Evolutionary conservation across 1,139 yeast genomes (phyloP), one percentile per base, ranked within the genome.

Genomic region (Entelexis paramagnoliae): DNA sequence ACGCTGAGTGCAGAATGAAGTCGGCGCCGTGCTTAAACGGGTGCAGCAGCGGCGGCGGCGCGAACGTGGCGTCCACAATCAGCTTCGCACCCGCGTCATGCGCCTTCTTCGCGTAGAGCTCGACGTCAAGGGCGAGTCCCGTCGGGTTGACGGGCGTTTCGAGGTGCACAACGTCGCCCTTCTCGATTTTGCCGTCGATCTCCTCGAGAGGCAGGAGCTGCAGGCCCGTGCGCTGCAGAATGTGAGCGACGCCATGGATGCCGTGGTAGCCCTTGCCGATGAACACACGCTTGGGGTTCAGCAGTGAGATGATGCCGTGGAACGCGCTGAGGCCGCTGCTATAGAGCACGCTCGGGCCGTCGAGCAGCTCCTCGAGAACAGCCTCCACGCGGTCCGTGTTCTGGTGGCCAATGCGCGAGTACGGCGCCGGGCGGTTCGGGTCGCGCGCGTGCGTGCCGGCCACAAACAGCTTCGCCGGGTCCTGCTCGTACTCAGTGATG

Each of bases 141-240:
- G 75, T 77, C 19, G 96, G 96, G 65, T 89, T 89, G 53, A 86
- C 79, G 0, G 96, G 96, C 0, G 94, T 80, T 67, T 88, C 96
- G 46, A 88, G 64, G 64, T 87, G 95, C 38, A 88, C 75, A 39
- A 88, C 68, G 64, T 88, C 96, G 28, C 95, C 96, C 36, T 68
- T 59, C 22, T 74, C 69, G 51, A 83, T 70, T 29, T 76, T 69
- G 45, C 71, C 67, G 51, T 79, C 80, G 28, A 77, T 78, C 6
- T 72, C 75, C 16, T 74, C 73, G 32, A 83, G 69, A 0, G 73
- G 65, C 48, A 78, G 70, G 49, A 76, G 72, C 58, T 81, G 72
- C 50, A 81, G 64, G 1, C 81, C 83, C 58, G 81, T 76, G 58
- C 95, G 74, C 5, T 77, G 67, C 61, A 83, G 72, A 22, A 87